Evolutionary conservation across 495 filamentous ascomycete genomes (phyloP).

Genomic region (Aspergillus cavernicola): DNA sequence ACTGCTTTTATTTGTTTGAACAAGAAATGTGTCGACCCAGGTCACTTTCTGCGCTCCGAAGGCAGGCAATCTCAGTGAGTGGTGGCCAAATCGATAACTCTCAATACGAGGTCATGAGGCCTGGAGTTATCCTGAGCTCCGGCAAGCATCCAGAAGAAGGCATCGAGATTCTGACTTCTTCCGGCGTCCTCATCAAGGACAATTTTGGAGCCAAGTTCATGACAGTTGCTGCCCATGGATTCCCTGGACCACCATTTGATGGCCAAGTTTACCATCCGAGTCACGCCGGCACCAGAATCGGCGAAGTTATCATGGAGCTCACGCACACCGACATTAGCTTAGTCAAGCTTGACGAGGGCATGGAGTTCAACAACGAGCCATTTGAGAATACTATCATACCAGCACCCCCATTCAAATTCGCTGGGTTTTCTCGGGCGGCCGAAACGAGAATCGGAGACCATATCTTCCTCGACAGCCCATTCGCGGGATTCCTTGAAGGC

Average conservation of each 20-base stretch:
- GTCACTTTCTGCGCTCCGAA: background rate
- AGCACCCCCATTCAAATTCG: background rate
- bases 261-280: slow-evolving; percentile 8
- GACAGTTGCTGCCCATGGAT: slow-evolving; percentile 5
- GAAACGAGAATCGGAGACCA: slow-evolving; percentile 1
- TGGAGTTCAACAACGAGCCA: slow-evolving; percentile 8
- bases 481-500: slow-evolving; percentile 8
- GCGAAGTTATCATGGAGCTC: slow-evolving; percentile 5
- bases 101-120: background rate
- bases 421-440: background rate
- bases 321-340: slow-evolving; percentile 14
- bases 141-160: background rate
- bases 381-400: slow-evolving; percentile 6
- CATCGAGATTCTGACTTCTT: background rate
- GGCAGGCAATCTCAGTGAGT: background rate
- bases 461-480: slow-evolving; percentile 8
- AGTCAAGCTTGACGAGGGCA: slow-evolving; percentile 5
- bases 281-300: background rate
- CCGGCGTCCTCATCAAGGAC: background rate
- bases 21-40: background rate
- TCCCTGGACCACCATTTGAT: slow-evolving; percentile 4
- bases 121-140: background rate
- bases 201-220: background rate
- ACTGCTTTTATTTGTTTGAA: background rate
- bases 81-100: background rate